Evolutionary conservation across 768 basidiomycete species (phyloP), one percentile per base, ranked within the genome.

Genomic region (Suillus subalutaceus): DNA sequence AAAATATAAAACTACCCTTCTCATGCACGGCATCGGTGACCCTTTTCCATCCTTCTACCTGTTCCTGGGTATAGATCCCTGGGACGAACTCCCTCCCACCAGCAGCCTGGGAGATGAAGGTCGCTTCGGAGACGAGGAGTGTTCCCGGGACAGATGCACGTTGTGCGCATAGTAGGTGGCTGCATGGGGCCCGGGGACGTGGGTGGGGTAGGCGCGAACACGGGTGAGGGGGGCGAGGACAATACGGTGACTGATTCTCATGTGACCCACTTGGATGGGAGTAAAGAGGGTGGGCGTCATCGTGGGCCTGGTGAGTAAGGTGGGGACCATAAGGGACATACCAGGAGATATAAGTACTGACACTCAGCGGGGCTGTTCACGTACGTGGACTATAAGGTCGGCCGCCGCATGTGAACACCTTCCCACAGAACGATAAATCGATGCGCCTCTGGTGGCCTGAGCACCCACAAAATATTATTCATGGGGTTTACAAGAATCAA

Each of bases 21-120:
- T 75, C 76, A 71, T 86, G 85, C 0, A 85, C 82, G 7, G 76
- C 74, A 23, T 81, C 79, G 41, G 75, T 78, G 23, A 85, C 69
- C 77, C 80, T 69, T 70, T 84, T 86, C 89, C 88, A 91, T 0
- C 75, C 84, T 0, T 64, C 69, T 40, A 88, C 79, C 66, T 89
- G 88, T 20, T 82, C 83, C 6, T 76, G 71, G 9, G 70, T 80
- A 78, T 79, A 87, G 43, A 87, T 82, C 0, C 87, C 86, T 0
- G 87, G 86, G 3, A 80, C 77, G 66, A 79, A 69, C 13, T 70
- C 59, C 74, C 63, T 46, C 66, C 79, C 74, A 65, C 79, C 69
- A 64, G 77, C 75, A 44, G 66, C 52, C n/a, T 48, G 72, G 59
- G 73, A 73, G 68, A 83, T 78, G 63, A 78, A 74, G 15, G 81